Evolutionary conservation across 257 asterid species (phyloP).

Genomic region (Solanum clarkiae): DNA sequence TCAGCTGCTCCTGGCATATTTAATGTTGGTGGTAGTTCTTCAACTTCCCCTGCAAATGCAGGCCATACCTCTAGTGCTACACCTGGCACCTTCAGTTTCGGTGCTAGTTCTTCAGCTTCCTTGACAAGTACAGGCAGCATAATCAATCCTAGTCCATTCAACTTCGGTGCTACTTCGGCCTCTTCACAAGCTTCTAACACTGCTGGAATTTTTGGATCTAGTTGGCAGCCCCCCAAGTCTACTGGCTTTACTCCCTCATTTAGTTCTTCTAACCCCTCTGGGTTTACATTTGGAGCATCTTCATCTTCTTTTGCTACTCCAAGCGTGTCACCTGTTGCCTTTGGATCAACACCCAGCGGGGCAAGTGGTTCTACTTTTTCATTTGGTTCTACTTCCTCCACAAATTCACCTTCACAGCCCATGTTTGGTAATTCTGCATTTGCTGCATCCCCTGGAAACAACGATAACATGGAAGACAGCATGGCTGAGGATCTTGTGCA

Average conservation of each 20-base stretch:
- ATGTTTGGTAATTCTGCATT: slow-evolving; percentile 11
- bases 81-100: slow-evolving; percentile 13
- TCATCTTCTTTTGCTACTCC: slow-evolving; percentile 25
- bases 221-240: slow-evolving; percentile 28
- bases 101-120: slow-evolving; percentile 10
- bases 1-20: not conserved
- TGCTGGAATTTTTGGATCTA: slow-evolving; percentile 20
- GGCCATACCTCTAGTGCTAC: slow-evolving; percentile 19
- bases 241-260: slow-evolving; percentile 22
- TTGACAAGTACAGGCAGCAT: not conserved
- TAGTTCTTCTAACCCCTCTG: slow-evolving; percentile 40
- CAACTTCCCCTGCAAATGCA: slow-evolving; percentile 10
- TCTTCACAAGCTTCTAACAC: not conserved
- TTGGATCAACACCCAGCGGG: slow-evolving; percentile 25
- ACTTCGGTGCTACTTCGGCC: slow-evolving; percentile 12
- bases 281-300: slow-evolving; percentile 40
- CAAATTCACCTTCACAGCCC: slow-evolving; percentile 9
- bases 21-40: slow-evolving; percentile 19
- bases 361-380: slow-evolving; percentile 22
- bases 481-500: slow-evolving; percentile 93
- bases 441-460: slow-evolving; percentile 32
- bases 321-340: slow-evolving; percentile 17
- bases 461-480: slow-evolving; percentile 71
- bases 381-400: slow-evolving; percentile 24
- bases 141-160: not conserved